Base-by-base conservation (phyloP, 768 basidiomycete species). In the Pleurotus eryngii region DNA sequence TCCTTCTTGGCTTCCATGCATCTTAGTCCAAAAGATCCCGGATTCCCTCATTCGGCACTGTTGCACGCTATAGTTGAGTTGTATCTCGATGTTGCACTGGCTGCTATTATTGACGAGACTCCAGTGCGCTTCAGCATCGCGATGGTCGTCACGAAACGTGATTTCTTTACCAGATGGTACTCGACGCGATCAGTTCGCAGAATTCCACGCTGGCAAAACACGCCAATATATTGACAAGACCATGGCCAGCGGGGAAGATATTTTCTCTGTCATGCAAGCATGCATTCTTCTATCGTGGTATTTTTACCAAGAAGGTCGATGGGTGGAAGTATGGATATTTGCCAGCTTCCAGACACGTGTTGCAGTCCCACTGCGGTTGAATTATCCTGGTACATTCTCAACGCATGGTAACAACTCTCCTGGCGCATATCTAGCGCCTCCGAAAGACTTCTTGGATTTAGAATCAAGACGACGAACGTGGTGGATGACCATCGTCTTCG, bases 281-380 rank as follows among this genome's bases (percentile, higher is more conserved):
- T 92, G 91, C 65, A 87, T 88, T 60, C 74, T 94, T 20, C 81
- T 94, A 15, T 90, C 89, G 1, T 94, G 92, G 92, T 93, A 91
- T 71, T 92, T 93, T 62, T 94, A 92, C 66, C 87, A 91, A 57
- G 92, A 93, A 70, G 91, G 92, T 2, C 80, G 90, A 55, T 83
- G 92, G 92, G 91, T 93, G 7, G 92, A 94, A 71, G 87, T 93
- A 3, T 93, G 92, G 92, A 89, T 92, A 40, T 92, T 92, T 70
- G 90, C 92, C 17, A 89, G 83, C 11, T 92, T 92, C 65, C 89
- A 92, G 67, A 90, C 86, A 14, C 81, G 91, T 27, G 89, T 90
- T 17, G 88, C 90, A 22, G 79, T 93, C 15, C 92, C 91, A 4
- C 76, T 94, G 27, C 85, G 91, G 43, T 72, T 92, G 24, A 94